These are phyloP conservation scores for Candida germanica DNA, from an alignment of 805 yeast genomes.

Conservation along the genomic window DNA sequence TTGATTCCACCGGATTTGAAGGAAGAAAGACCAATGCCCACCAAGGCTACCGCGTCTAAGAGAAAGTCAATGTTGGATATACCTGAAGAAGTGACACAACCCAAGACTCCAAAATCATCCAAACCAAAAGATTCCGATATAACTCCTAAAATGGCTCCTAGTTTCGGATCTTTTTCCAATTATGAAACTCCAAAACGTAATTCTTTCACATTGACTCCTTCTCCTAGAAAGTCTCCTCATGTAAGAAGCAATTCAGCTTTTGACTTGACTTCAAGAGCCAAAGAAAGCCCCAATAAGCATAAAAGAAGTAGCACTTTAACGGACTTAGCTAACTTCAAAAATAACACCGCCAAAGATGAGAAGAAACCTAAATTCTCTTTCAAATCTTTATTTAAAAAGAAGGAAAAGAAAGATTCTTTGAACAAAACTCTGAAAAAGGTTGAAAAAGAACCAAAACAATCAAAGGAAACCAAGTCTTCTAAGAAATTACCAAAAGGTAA, in stretches of 20 bases:
- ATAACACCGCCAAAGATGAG: conserved; percentile 2
- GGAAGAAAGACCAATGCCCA: not conserved
- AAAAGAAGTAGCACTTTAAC: conserved; percentile 21
- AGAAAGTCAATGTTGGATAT: conserved; percentile 7
- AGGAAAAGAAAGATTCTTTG: conserved; percentile 19
- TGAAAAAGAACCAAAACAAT: not conserved
- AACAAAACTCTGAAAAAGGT: conserved; percentile 1
- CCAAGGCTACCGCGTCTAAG: not conserved
- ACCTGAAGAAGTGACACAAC: conserved; percentile 1
- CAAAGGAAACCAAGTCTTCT: not conserved
- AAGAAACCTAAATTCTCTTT: conserved; percentile 36
- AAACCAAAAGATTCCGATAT: conserved; percentile 1
- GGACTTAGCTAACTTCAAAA: conserved; percentile 14
- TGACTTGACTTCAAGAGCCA: conserved; percentile 11
- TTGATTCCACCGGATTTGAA: conserved; percentile 12
- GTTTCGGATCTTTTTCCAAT: conserved; percentile 2
- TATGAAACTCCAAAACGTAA: conserved; percentile 2
- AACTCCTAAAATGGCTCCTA: conserved; percentile 6
- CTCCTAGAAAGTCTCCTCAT: conserved; percentile 20
- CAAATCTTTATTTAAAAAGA: conserved; percentile 36
- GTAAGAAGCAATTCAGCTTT: conserved; percentile 21
- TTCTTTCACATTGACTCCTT: conserved; percentile 9
- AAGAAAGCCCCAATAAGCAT: conserved; percentile 13
- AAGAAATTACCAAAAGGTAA: no score
- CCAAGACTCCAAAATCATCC: conserved; percentile 1